These are phyloP conservation scores for Alternaria ethzedia DNA, from an alignment of 2,329 filamentous ascomycete genomes.

Conservation along the genomic window DNA sequence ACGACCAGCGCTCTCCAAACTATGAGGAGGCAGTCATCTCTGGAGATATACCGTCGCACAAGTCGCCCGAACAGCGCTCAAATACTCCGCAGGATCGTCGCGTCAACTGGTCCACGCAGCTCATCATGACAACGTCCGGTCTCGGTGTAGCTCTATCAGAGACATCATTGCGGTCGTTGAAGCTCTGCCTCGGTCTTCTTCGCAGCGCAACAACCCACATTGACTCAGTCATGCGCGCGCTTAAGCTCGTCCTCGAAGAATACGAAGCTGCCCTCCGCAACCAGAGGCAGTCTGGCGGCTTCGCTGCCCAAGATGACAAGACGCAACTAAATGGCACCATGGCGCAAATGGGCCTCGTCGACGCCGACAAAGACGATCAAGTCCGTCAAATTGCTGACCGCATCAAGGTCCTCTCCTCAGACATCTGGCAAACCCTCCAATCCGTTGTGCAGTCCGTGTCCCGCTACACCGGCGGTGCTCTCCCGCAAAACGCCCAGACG, in stretches of 20 bases:
- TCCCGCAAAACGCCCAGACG: slow-evolving; percentile 85
- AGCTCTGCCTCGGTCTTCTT: slow-evolving; percentile 82
- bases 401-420: slow-evolving; percentile 66
- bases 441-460: slow-evolving; percentile 84
- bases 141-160: slow-evolving; percentile 91
- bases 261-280: slow-evolving; percentile 67
- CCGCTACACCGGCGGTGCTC: slow-evolving; percentile 85
- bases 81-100: slow-evolving; percentile 43
- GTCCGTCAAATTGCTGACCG: slow-evolving; percentile 74
- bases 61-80: slow-evolving; percentile 25
- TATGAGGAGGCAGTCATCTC: slow-evolving; percentile 67
- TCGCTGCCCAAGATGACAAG: slow-evolving; percentile 23
- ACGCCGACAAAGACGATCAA: slow-evolving; percentile 42
- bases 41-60: slow-evolving; percentile 24
- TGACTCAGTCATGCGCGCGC: slow-evolving; percentile 72
- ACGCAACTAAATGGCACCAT: slow-evolving; percentile 20
- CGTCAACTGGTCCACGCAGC: slow-evolving; percentile 75
- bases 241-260: slow-evolving; percentile 79
- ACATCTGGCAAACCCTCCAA: slow-evolving; percentile 66
- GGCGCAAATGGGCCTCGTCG: slow-evolving; percentile 21
- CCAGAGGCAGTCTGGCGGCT: slow-evolving; percentile 24
- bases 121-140: slow-evolving; percentile 90
- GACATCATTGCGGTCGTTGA: slow-evolving; percentile 81
- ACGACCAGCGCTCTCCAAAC: slow-evolving; percentile 75
- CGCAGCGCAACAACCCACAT: slow-evolving; percentile 83